Conservation (phyloP, 495 filamentous ascomycete species). For the Penicillium coprophilum region DNA sequence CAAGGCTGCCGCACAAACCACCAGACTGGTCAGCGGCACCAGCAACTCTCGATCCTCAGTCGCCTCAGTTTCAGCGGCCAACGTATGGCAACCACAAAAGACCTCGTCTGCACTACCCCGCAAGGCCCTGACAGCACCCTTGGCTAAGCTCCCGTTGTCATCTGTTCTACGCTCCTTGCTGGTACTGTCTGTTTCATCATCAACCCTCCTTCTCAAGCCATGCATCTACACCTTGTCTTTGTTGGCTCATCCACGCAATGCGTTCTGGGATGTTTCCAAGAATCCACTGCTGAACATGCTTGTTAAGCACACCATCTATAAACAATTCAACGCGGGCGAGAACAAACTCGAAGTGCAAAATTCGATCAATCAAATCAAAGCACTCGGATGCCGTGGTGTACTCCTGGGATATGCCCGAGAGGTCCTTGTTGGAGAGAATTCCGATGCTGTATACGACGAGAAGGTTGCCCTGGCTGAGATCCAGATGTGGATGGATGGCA, state of each 20-base stretch:
- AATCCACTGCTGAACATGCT: conserved; percentile 47
- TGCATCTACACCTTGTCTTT: conserved; percentile 66
- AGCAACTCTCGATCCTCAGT: conserved; percentile 40
- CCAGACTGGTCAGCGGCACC: conserved; percentile 40
- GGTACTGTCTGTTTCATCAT: conserved; percentile 78
- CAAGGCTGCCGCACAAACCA: conserved; percentile 18
- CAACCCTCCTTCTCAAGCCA: conserved; percentile 66
- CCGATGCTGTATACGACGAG: conserved; percentile 32
- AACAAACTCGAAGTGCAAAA: conserved; percentile 48
- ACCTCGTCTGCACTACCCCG: conserved; percentile 19
- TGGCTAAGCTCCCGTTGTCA: conserved; percentile 71
- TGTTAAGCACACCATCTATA: conserved; percentile 51
- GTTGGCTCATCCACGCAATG: conserved; percentile 67
- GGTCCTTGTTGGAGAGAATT: conserved; percentile 41
- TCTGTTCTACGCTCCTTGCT: conserved; percentile 75
- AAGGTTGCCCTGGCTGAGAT: conserved; percentile 58
- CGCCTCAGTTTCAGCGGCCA: conserved; percentile 32
- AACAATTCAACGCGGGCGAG: conserved; percentile 53
- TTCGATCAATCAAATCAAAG: conserved; percentile 44
- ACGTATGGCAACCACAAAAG: conserved; percentile 23
- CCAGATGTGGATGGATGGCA: conserved; percentile 69
- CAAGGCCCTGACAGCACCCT: conserved; percentile 43
- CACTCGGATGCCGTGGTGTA: conserved; percentile 48
- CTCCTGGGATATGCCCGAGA: conserved; percentile 51
- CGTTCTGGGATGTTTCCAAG: conserved; percentile 46